Percentiles rank a stretch among this genome's conserved stretches.
These are phyloP conservation scores for Ilyonectria sp. DNA, from an alignment of 2,329 filamentous ascomycete species.

Conservation along the genomic window DNA sequence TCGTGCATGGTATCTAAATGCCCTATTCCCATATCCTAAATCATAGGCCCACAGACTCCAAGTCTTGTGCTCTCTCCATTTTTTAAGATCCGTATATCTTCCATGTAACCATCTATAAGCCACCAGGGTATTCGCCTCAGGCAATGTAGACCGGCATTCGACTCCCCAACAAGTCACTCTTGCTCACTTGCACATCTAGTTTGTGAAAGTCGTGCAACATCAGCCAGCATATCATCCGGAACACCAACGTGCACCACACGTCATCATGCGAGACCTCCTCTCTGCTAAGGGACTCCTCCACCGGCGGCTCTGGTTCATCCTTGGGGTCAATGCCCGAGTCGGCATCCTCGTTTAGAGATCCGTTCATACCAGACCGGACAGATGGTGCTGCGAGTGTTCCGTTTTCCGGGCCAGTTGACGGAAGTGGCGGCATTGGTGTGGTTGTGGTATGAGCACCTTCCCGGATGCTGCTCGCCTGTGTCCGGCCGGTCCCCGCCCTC, in stretches of 20 bases:
- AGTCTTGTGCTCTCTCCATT: background rate
- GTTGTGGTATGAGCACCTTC: slow-evolving; percentile 22
- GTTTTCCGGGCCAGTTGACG: background rate
- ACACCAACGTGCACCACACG: slow-evolving; percentile 70
- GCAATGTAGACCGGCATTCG: slow-evolving; percentile 70
- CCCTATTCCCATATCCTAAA: background rate
- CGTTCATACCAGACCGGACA: background rate
- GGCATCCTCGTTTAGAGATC: slow-evolving; percentile 20
- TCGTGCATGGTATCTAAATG: background rate
- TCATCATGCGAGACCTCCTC: slow-evolving; percentile 54
- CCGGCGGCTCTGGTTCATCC: slow-evolving; percentile 23
- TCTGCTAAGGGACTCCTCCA: slow-evolving; percentile 38
- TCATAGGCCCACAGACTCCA: background rate
- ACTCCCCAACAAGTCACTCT: slow-evolving; percentile 68
- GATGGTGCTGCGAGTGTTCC: background rate
- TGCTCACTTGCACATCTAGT: slow-evolving; percentile 66
- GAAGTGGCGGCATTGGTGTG: background rate
- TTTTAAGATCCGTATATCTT: background rate
- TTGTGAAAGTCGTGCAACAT: slow-evolving; percentile 71
- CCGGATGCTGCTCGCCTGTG: slow-evolving; percentile 44
- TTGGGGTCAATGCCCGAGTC: slow-evolving; percentile 32
- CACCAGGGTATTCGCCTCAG: slow-evolving; percentile 32
- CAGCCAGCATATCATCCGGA: slow-evolving; percentile 73
- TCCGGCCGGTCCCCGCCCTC: slow-evolving; percentile 40
- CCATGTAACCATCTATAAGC: slow-evolving; percentile 1